phyloP scores from a whole-genome alignment of 768 basidiomycete species.

The Mycena latifolia region DNA sequence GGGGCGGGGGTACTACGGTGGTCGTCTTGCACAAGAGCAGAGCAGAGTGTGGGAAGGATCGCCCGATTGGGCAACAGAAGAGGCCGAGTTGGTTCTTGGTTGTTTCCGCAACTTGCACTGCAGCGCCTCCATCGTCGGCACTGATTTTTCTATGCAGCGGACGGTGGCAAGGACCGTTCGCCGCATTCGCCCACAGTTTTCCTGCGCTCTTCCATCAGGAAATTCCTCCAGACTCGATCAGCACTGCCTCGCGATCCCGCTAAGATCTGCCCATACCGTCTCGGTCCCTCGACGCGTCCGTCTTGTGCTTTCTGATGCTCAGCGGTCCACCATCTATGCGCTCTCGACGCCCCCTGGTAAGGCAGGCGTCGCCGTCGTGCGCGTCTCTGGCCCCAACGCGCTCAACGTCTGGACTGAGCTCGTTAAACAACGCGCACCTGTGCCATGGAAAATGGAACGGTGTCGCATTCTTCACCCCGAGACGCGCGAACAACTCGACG shows the following conservation, averaged over 20 bases:
- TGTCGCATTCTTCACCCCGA: slow-evolving; percentile 77
- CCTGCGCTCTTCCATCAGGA: slow-evolving; percentile 34
- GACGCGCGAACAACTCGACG: slow-evolving; percentile 75
- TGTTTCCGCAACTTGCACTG: neutral
- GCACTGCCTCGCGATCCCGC: slow-evolving; percentile 37
- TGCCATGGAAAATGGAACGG: slow-evolving; percentile 77
- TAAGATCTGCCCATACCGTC: slow-evolving; percentile 18
- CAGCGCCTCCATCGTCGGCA: slow-evolving; percentile 25
- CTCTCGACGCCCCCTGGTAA: slow-evolving; percentile 90
- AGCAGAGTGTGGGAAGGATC: slow-evolving; percentile 14
- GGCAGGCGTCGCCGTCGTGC: slow-evolving; percentile 84
- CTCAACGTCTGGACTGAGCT: slow-evolving; percentile 70
- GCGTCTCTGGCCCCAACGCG: slow-evolving; percentile 85
- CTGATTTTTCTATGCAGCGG: slow-evolving; percentile 23
- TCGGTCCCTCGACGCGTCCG: slow-evolving; percentile 14
- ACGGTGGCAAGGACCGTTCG: slow-evolving; percentile 10
- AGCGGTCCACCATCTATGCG: slow-evolving; percentile 86
- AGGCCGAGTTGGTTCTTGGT: neutral
- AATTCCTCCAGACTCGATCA: slow-evolving; percentile 27
- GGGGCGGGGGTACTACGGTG: neutral
- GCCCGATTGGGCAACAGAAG: slow-evolving; percentile 5
- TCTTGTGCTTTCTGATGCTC: slow-evolving; percentile 57
- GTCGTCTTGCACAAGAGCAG: slow-evolving; percentile 24
- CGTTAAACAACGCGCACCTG: slow-evolving; percentile 49
- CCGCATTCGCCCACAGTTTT: neutral